Conservation (phyloP, 2,329 filamentous ascomycete species). For the Sphaerulina vaccinii region DNA sequence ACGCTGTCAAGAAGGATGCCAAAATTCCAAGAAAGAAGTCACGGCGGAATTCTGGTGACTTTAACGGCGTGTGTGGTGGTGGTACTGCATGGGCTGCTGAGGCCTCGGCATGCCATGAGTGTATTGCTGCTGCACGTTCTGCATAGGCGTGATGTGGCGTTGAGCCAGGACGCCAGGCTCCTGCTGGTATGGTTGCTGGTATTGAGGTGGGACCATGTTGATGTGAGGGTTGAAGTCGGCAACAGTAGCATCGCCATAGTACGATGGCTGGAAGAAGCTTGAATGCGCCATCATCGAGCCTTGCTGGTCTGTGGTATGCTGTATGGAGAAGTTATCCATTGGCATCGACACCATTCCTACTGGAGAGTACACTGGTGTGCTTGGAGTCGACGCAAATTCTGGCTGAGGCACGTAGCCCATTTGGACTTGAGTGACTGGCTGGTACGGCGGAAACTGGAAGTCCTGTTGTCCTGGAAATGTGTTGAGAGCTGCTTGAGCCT, state of each 20-base stretch:
- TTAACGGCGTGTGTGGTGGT: slow-evolving; percentile 1
- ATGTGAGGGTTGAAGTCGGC: slow-evolving; percentile 18
- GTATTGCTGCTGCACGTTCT: not conserved
- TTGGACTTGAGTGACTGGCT: slow-evolving; percentile 15
- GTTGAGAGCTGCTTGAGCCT: not conserved
- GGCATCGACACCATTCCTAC: slow-evolving; percentile 14
- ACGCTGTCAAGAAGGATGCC: slow-evolving; percentile 15
- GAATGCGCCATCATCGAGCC: slow-evolving; percentile 13
- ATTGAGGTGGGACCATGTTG: slow-evolving; percentile 7
- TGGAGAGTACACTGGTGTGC: slow-evolving; percentile 22
- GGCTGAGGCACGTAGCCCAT: slow-evolving; percentile 25
- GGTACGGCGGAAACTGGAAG: slow-evolving; percentile 19
- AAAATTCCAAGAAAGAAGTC: not conserved
- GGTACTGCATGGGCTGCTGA: not conserved
- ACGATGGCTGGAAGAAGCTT: slow-evolving; percentile 22
- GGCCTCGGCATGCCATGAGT: not conserved
- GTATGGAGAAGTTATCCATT: slow-evolving; percentile 11
- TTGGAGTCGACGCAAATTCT: slow-evolving; percentile 25
- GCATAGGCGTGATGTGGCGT: slow-evolving; percentile 17
- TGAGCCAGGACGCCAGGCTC: slow-evolving; percentile 7
- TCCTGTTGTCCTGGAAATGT: slow-evolving; percentile 19
- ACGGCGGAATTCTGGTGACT: not conserved
- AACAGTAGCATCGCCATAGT: slow-evolving; percentile 8
- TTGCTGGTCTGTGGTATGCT: slow-evolving; percentile 1
- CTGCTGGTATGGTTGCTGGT: slow-evolving; percentile 11